Conservation (phyloP, 2,329 filamentous ascomycete genomes). For the Monosporascus sp. region DNA sequence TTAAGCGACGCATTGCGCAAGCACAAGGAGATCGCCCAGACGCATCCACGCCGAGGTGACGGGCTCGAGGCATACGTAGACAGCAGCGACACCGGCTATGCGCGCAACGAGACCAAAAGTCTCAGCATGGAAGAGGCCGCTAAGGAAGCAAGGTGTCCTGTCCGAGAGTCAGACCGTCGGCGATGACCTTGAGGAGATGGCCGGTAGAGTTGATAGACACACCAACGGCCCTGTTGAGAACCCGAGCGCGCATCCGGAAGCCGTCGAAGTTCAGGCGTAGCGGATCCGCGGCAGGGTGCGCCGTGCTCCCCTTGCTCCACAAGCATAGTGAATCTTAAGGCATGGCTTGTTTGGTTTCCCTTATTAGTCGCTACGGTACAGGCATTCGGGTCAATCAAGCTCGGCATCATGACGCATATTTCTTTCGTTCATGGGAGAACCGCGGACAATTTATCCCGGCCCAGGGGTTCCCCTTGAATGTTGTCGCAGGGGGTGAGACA, state of each 20-base stretch:
- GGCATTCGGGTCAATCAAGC: no score
- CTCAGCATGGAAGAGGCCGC: conserved; percentile 23
- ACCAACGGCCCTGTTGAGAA: conserved; percentile 4
- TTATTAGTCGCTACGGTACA: no score
- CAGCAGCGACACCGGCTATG: conserved; percentile 59
- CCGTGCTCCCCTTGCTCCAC: no score
- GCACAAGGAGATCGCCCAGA: conserved; percentile 60
- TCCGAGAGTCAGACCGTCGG: not conserved
- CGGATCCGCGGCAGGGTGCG: no score
- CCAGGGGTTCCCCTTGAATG: no score
- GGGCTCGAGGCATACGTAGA: conserved; percentile 68
- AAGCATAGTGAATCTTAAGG: no score
- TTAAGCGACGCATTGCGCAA: conserved; percentile 53
- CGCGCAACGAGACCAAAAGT: conserved; percentile 36
- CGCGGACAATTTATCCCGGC: no score
- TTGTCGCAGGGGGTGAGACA: no score
- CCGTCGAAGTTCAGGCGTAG: conserved; percentile 20
- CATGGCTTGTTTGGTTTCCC: no score
- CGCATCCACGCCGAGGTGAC: conserved; percentile 57
- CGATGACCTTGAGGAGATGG: conserved; percentile 5
- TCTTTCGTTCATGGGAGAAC: no score
- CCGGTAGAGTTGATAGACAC: conserved; percentile 2
- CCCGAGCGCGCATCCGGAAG: conserved; percentile 7
- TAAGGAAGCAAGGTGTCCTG: conserved; percentile 8
- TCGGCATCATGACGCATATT: no score